A percentile compares a stretch with the other conserved stretches of the same genome.
These are phyloP conservation scores for Suillus lakei DNA, from an alignment of 768 basidiomycete species.

Conservation along the genomic window DNA sequence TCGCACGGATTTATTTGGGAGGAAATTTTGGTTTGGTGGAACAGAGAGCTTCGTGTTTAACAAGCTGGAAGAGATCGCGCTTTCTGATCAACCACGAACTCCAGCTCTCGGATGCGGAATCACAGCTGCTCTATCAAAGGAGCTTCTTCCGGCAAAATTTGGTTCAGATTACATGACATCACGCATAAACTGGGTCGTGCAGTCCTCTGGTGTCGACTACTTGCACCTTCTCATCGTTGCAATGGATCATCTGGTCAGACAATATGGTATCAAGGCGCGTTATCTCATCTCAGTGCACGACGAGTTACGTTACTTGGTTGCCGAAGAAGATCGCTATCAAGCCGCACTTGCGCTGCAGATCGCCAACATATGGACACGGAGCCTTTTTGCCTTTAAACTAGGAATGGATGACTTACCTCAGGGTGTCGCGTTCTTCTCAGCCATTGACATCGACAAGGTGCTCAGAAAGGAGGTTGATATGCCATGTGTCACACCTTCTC, in stretches of 20 bases:
- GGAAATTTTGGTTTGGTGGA: conserved; percentile 96
- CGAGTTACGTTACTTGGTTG: conserved; percentile 92
- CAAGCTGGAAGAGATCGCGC: conserved; percentile 93
- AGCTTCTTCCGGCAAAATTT: conserved; percentile 80
- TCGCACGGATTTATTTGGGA: conserved; percentile 69
- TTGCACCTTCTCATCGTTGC: conserved; percentile 94
- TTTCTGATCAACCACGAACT: conserved; percentile 84
- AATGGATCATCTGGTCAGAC: conserved; percentile 85
- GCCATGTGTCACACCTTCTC: conserved; percentile 93
- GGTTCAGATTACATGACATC: conserved; percentile 93
- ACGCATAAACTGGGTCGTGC: conserved; percentile 99
- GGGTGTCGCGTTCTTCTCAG: conserved; percentile 95
- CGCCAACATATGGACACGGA: conserved; percentile 94
- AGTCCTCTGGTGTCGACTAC: conserved; percentile 98
- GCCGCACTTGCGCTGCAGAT: conserved; percentile 91
- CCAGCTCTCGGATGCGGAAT: conserved; percentile 95
- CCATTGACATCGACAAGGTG: conserved; percentile 90
- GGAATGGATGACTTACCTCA: conserved; percentile 97
- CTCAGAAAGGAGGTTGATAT: conserved; percentile 96
- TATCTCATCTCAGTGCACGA: conserved; percentile 98
- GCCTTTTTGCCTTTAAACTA: conserved; percentile 88
- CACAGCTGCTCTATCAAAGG: conserved; percentile 90
- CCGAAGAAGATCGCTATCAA: conserved; percentile 89
- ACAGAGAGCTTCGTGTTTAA: conserved; percentile 98
- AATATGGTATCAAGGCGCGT: conserved; percentile 85